Base-by-base conservation (phyloP, 1,139 yeast species). In the Suhomyces choctaworum region DNA sequence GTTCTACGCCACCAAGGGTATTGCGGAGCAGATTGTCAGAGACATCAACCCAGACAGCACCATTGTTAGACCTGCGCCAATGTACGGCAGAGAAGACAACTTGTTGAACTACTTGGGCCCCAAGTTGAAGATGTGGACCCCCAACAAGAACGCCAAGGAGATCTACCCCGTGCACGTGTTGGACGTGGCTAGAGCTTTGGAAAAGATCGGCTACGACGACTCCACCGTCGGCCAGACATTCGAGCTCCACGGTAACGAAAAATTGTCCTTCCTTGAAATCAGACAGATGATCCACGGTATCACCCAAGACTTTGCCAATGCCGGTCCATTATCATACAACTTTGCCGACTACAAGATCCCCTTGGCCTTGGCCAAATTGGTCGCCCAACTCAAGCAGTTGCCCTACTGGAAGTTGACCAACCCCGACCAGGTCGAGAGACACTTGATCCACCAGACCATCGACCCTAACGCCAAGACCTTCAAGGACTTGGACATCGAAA, bases 21-120 rank as follows among this genome's bases (percentile, higher is more conserved):
- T 80, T 37, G 92, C 87, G 43, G 96, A 87, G 64, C 72, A 77
- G 54, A 75, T 75, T 21, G 95, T 82, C 26, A 70, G 74, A 46
- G 86, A 79, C 33, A 74, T 76, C 35, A 60, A 76, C 39, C 95
- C 95, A 22, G 85, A 80, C 50, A 73, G 87, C 32, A 87, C 95
- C 22, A 85, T 87, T 54, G 94, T 87, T 27, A 80, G 96, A 61
- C 96, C 96, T 9, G 80, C 86, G 14, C 88, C 86, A 44, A 74
- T 86, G 78, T 87, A 64, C 56, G 95, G 95, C 27, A 72, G 82
- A 56, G 85, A 82, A 56, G 92, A 85, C 58, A 69, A 74, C 46
- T 78, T 87, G 56, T 70, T 87, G 52, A 82, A 80, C 64, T 73
- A 73, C 56, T 68, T 85, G 56, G 71, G 79, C 9, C 76, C 78